Conservation (phyloP, 1,139 yeast genomes). For the Debaryomycetaceae sp. region DNA sequence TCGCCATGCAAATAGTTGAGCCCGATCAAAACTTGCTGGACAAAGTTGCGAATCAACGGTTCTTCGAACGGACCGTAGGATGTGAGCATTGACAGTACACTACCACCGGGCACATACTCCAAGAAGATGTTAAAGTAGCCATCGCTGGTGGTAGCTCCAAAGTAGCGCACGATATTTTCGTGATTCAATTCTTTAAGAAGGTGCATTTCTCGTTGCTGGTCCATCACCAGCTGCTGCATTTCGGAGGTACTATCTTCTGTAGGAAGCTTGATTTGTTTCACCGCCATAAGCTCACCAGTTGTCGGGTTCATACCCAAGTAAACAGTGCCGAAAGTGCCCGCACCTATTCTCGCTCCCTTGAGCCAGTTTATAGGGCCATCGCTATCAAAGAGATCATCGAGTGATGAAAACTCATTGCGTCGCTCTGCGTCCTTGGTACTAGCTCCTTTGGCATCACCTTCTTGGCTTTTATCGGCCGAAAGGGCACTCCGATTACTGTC, state of each 20-base stretch:
- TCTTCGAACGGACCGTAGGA: conserved; percentile 92
- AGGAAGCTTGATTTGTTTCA: conserved; percentile 78
- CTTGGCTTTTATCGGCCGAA: conserved; percentile 32
- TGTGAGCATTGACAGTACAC: conserved; percentile 75
- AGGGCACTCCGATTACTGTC: conserved; percentile 7
- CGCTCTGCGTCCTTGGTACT: conserved; percentile 14
- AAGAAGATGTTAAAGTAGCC: conserved; percentile 68
- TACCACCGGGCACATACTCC: conserved; percentile 96
- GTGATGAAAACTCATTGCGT: not conserved
- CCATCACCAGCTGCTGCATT: conserved; percentile 55
- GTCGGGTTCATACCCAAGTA: conserved; percentile 84
- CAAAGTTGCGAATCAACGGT: conserved; percentile 73
- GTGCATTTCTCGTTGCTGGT: conserved; percentile 81
- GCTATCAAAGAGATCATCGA: not conserved
- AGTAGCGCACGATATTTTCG: conserved; percentile 83
- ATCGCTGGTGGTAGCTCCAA: conserved; percentile 74
- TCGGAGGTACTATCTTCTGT: conserved; percentile 26
- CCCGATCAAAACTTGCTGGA: conserved; percentile 76
- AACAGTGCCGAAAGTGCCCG: conserved; percentile 92
- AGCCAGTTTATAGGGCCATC: conserved; percentile 71
- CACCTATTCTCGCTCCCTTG: conserved; percentile 85
- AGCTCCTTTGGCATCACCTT: conserved; percentile 16
- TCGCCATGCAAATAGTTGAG: conserved; percentile 70
- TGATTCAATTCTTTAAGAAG: conserved; percentile 73
- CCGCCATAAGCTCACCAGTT: conserved; percentile 96